Conservation (phyloP, 108 stramenopile species). For the Schizochytrium sp. region DNA sequence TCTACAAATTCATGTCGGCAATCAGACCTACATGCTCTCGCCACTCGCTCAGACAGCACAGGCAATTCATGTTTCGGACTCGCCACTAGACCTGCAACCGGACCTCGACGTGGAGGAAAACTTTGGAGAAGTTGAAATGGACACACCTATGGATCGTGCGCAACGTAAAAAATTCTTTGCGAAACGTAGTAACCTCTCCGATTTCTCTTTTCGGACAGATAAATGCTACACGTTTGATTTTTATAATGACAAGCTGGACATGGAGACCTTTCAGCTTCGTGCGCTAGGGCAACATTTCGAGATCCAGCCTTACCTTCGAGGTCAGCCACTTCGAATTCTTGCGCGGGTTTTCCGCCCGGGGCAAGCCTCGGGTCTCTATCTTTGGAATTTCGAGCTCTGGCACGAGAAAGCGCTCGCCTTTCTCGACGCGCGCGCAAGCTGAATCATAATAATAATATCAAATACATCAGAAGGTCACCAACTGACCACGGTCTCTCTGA, state of each 20-base stretch:
- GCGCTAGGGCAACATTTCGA: not conserved
- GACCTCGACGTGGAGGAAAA: not conserved
- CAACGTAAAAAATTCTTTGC: not conserved
- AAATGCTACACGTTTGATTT: not conserved
- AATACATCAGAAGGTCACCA: no score
- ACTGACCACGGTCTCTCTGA: no score
- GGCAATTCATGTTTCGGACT: not conserved
- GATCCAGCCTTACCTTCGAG: not conserved
- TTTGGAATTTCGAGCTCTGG: slow-evolving; percentile 16
- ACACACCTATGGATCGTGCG: not conserved
- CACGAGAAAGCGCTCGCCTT: not conserved
- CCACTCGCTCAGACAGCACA: not conserved
- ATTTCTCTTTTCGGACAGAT: not conserved
- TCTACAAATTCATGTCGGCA: not conserved
- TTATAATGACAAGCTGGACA: slow-evolving; percentile 6
- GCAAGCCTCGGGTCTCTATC: not conserved
- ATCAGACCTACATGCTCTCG: not conserved
- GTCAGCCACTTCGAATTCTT: slow-evolving; percentile 4
- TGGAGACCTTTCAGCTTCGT: not conserved
- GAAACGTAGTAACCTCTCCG: not conserved
- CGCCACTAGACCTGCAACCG: not conserved
- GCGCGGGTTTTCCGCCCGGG: not conserved
- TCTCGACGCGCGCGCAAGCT: not conserved
- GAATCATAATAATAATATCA: no score
- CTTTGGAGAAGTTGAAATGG: not conserved